Conservation (phyloP, 352 stramenopile genomes). For the Globisporangium rhizosaccharum region DNA sequence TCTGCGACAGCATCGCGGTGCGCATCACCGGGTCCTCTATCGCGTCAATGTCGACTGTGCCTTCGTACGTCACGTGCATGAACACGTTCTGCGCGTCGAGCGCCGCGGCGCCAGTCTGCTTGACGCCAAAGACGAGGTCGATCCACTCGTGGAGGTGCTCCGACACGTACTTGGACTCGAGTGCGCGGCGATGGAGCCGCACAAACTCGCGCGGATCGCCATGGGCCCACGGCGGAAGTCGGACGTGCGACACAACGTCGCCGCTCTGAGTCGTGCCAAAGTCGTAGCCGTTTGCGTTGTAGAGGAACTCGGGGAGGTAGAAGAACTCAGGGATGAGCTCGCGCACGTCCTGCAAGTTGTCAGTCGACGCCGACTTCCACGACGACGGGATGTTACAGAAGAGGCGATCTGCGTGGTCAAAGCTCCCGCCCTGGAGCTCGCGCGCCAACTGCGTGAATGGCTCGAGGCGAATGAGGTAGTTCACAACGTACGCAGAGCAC, state of each 20-base stretch:
- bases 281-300: conserved; percentile 65
- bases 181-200: conserved; percentile 90
- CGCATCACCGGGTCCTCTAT: conserved; percentile 88
- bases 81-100: conserved; percentile 93
- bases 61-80: conserved; percentile 85
- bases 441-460: conserved; percentile 73
- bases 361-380: conserved; percentile 91
- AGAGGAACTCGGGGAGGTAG: conserved; percentile 74
- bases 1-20: conserved; percentile 88
- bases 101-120: conserved; percentile 90
- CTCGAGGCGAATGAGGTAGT: conserved; percentile 94
- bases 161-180: conserved; percentile 96
- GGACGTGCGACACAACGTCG: conserved; percentile 89
- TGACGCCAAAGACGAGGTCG: conserved; percentile 96
- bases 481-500: conserved; percentile 94
- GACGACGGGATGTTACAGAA: conserved; percentile 94
- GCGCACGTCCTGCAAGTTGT: conserved; percentile 87
- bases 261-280: conserved; percentile 76
- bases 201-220: conserved; percentile 92
- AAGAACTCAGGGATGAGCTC: conserved; percentile 82
- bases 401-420: conserved; percentile 94
- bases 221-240: conserved; percentile 92
- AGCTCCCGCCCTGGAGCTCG: conserved; percentile 69
- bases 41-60: conserved; percentile 69
- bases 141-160: conserved; percentile 97